Percentiles rank a stretch among this genome's conserved stretches.
Conservation (phyloP, 352 stramenopile species). For the Phytophthora litchii region DNA sequence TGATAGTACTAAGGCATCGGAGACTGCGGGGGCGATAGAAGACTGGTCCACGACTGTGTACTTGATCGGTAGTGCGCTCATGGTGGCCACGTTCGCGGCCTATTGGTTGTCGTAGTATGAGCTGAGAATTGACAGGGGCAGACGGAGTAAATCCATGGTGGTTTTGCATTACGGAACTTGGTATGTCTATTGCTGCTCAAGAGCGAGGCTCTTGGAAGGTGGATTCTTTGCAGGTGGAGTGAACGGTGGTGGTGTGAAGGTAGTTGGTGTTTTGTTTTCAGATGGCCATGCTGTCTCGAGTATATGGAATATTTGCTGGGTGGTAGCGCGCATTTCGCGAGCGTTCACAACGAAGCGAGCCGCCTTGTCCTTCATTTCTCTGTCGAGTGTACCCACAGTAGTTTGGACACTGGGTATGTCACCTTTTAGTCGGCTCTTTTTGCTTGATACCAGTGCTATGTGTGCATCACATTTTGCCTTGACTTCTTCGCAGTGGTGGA, state of each 20-base stretch:
- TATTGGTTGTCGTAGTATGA: slow-evolving; percentile 53
- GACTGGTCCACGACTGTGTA: slow-evolving; percentile 50
- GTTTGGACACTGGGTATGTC: slow-evolving; percentile 12
- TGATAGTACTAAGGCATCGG: slow-evolving; percentile 16
- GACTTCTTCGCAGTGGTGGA: slow-evolving; percentile 38
- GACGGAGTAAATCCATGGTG: slow-evolving; percentile 18
- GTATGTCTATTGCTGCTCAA: slow-evolving; percentile 16
- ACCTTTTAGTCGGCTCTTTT: slow-evolving; percentile 25
- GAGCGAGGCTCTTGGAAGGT: slow-evolving; percentile 19
- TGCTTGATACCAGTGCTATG: slow-evolving; percentile 16
- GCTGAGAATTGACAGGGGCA: slow-evolving; percentile 1
- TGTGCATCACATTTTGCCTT: slow-evolving; percentile 22
- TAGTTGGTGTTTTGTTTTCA: background rate
- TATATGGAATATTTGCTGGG: slow-evolving; percentile 43
- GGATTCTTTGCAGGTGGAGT: slow-evolving; percentile 17
- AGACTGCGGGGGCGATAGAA: slow-evolving; percentile 37
- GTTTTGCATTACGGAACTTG: slow-evolving; percentile 14
- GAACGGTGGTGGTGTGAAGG: slow-evolving; percentile 42
- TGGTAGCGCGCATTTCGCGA: slow-evolving; percentile 40
- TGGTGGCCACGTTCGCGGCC: slow-evolving; percentile 46
- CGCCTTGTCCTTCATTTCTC: slow-evolving; percentile 54
- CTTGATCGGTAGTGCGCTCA: slow-evolving; percentile 41
- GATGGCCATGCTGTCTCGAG: slow-evolving; percentile 48
- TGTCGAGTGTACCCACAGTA: slow-evolving; percentile 45
- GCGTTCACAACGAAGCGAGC: slow-evolving; percentile 46